Evolutionary conservation across 1,284 basidiomycete genomes (phyloP).

Genomic region (Papiliotrema terrestris): DNA sequence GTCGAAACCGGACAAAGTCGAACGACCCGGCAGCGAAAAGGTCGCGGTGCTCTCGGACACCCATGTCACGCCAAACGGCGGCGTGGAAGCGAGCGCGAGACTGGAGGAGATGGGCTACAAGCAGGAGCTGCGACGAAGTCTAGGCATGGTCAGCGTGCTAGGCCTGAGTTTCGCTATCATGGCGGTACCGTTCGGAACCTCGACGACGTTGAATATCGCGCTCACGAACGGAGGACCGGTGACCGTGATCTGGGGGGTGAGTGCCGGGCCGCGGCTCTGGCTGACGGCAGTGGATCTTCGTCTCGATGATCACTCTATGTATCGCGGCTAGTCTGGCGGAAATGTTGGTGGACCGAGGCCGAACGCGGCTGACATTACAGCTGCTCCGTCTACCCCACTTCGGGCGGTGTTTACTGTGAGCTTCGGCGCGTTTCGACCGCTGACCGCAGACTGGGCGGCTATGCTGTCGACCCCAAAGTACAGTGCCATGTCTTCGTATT

Average conservation of each 20-base stretch:
- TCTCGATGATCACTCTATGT: slow-evolving; percentile 50
- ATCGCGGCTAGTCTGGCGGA: slow-evolving; percentile 52
- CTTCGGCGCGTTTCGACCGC: background rate
- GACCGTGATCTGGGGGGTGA: slow-evolving; percentile 48
- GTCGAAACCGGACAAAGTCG: no score
- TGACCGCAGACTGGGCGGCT: slow-evolving; percentile 47
- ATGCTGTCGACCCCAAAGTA: slow-evolving; percentile 51
- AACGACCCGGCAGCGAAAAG: no score
- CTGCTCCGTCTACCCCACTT: slow-evolving; percentile 51
- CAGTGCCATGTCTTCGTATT: slow-evolving; percentile 48
- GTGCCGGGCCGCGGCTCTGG: slow-evolving; percentile 6
- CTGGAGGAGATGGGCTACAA: slow-evolving; percentile 52
- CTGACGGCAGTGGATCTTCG: slow-evolving; percentile 48
- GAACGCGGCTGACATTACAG: slow-evolving; percentile 9
- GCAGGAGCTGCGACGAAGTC: slow-evolving; percentile 48
- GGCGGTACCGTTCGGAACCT: slow-evolving; percentile 51
- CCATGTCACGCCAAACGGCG: background rate
- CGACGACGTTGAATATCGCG: slow-evolving; percentile 49
- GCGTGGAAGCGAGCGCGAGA: slow-evolving; percentile 3
- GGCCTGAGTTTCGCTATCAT: slow-evolving; percentile 50
- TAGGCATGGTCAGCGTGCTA: slow-evolving; percentile 52
- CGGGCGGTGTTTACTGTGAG: slow-evolving; percentile 51
- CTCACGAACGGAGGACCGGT: slow-evolving; percentile 51
- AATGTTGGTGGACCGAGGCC: slow-evolving; percentile 29
- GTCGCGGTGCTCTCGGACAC: no score